Base-by-base conservation (phyloP, 2,329 filamentous ascomycete species). In the Neopestalotiopsis rosae region DNA sequence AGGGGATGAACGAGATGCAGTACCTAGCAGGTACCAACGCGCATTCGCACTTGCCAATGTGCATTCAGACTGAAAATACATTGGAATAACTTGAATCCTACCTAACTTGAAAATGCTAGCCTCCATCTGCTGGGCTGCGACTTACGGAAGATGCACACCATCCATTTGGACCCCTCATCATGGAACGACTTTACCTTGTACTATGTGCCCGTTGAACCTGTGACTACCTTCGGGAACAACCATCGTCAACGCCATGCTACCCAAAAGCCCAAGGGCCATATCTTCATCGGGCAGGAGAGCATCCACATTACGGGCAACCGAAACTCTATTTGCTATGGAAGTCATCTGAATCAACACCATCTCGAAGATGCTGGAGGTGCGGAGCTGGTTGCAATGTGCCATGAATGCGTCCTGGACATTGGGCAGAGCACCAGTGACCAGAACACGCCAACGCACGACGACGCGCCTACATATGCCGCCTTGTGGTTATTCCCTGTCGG, bases 241-340 rank as follows among this genome's bases (percentile, higher is more conserved):
- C 45, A 52, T 6, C 17, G 57, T 9, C n/a, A 14, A 38, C 30
- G 59, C 30, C 59, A 62, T 62, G 32, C 59, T 40, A 62, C 59
- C 59, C 32, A 34, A 62, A 52, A 52, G 12, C 32, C 34, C 59
- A 62, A 20, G n/a, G n/a, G 34, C 34, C 59, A 24, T 40, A 28
- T 62, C 59, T 62, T 62, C 32, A 62, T 62, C 32, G 32, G 59
- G 59, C 59, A 62, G 59, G 59, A 62, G 59, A 62, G 30, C 30
- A 40, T 62, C 30, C 32, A 62, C 32, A 34, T 14, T 12, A 17
- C 59, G 17, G 45, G 59, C 34, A 62, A n/a, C 30, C 59, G 59
- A 62, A 62, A 62, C 59, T 40, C 34, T 62, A 62, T 17, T 20
- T 10, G 17, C 45, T 52, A 9, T 17, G 45, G 45, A n/a, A 52